These are phyloP conservation scores for Elsinoe perseae DNA, from an alignment of 2,329 filamentous ascomycete species.

Conservation along the genomic window DNA sequence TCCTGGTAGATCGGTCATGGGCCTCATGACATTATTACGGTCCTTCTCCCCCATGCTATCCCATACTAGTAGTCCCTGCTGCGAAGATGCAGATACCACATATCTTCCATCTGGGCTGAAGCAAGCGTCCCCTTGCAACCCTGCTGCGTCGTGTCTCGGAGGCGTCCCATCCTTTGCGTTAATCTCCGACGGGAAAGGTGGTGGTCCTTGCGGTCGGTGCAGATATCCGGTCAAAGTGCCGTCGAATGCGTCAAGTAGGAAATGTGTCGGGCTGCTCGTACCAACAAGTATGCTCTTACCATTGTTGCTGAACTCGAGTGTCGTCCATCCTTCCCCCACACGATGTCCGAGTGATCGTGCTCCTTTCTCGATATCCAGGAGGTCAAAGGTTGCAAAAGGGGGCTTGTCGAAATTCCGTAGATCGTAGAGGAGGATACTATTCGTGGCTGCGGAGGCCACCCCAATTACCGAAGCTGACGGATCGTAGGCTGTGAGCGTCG, in stretches of 20 bases:
- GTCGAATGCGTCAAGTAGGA: conserved; percentile 86
- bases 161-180: conserved; percentile 16
- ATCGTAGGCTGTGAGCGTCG: conserved; percentile 82
- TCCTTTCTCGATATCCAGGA: conserved; percentile 56
- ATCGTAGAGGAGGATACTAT: conserved; percentile 81
- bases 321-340: conserved; percentile 62
- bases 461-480: conserved; percentile 89
- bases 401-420: conserved; percentile 87
- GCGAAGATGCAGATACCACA: conserved; percentile 68
- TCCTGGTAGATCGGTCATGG: conserved; percentile 57
- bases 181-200: conserved; percentile 17
- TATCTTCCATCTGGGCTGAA: conserved; percentile 86
- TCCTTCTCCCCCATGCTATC: conserved; percentile 56
- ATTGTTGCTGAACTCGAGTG: conserved; percentile 92
- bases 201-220: conserved; percentile 24
- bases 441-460: conserved; percentile 71
- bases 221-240: conserved; percentile 51
- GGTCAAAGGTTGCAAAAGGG: conserved; percentile 79
- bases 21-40: conserved; percentile 53
- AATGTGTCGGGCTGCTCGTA: conserved; percentile 78
- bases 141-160: conserved; percentile 16
- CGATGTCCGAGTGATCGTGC: conserved; percentile 45
- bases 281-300: conserved; percentile 79
- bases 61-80: conserved; percentile 74
- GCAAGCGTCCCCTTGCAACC: conserved; percentile 65